phyloP scores from a whole-genome alignment of 2,329 filamentous ascomycete species.

The Aspergillus nomiae region DNA sequence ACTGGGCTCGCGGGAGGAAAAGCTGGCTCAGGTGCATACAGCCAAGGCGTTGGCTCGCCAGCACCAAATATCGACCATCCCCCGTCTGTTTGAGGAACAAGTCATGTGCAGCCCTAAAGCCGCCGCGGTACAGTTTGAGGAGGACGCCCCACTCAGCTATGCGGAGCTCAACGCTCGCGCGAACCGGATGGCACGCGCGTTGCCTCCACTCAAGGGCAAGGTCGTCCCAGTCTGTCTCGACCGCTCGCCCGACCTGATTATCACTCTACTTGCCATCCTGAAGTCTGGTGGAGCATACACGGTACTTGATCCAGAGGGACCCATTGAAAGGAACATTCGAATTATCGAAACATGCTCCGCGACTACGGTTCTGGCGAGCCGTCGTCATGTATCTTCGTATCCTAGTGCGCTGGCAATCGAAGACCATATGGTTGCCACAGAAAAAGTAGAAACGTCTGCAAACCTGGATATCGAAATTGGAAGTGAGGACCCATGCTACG shows the following conservation, averaged over 20 bases:
- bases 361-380: background rate
- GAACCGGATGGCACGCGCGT: conserved; percentile 8
- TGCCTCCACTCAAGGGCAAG: conserved; percentile 1
- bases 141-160: conserved; percentile 10
- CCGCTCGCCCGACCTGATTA: conserved; percentile 8
- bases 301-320: conserved; percentile 15
- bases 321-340: conserved; percentile 8
- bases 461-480: background rate
- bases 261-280: conserved; percentile 16
- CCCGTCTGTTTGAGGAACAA: conserved; percentile 9
- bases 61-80: too few species aligned
- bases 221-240: conserved; percentile 13
- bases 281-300: conserved; percentile 19
- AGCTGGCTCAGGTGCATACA: too few species aligned
- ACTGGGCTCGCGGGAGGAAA: too few species aligned
- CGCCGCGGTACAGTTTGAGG: conserved; percentile 12
- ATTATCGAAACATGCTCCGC: conserved; percentile 5
- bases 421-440: background rate
- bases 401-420: background rate
- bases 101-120: conserved; percentile 4
- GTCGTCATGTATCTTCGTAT: conserved; percentile 2
- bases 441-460: background rate
- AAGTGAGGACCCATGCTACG: conserved; percentile 6
- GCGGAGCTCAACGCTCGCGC: conserved; percentile 8
- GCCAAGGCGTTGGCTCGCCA: too few species aligned